Evolutionary conservation across 2,329 filamentous ascomycete genomes (phyloP), one percentile per base, ranked within the genome.

Genomic region (Sporothrix brunneoviolacea): DNA sequence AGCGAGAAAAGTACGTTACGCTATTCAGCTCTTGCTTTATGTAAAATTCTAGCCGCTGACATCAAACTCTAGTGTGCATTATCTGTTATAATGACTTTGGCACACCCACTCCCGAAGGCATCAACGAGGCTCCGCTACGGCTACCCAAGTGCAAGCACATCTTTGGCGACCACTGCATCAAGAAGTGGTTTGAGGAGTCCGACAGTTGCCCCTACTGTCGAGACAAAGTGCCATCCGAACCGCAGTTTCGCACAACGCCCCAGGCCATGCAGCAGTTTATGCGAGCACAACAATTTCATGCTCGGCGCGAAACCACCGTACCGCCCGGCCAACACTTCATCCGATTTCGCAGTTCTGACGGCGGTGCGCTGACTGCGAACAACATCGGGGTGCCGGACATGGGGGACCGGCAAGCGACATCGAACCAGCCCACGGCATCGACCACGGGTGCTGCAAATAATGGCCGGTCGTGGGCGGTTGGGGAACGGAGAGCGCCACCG

Each of bases 81-180:
- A 84, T 84, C 52, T 84, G 80, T 64, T 83, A 83, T 59, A 82
- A 82, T 55, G 77, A 82, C 8, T 83, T 76, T 57, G 78, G 77
- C 30, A 67, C 73, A 13, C 62, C 67, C 51, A 79, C 74, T 24
- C 79, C 80, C 0, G 81, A 84, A 55, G 80, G 79, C 1, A 64
- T 77, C 18, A 71, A 68, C 40, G 81, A 84, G 60, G 68, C 64
- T 3, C 77, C 81, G 1, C 62, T 83, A 15, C 75, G 77, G 18
- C 63, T 84, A 16, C 80, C 81, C 3, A 76, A 72, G 56, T 84
- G 81, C 68, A 79, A 77, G 56, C 81, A 84, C 57, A 63, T 84
- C 7, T 84, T 84, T 61, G 81, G 81, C 16, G 73, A 82, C 50
- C 71, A 76, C 57, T 84, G 81, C 61, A 80, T 84, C 55, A 80